These are phyloP conservation scores for Exsudoporus floridanus DNA, from an alignment of 1,284 basidiomycete species.

Conservation along the genomic window DNA sequence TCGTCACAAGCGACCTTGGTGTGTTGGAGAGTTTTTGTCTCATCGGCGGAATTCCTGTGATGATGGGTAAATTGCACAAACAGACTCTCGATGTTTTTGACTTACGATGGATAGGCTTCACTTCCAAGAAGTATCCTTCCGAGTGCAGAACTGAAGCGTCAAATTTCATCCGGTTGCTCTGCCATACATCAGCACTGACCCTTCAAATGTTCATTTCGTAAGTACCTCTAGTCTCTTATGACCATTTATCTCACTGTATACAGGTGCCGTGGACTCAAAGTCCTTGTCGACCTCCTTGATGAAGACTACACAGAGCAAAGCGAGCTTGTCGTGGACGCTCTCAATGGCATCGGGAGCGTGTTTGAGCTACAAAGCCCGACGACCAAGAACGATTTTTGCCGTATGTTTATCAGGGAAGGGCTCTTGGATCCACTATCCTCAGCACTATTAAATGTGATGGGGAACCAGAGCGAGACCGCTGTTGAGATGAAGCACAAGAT, in stretches of 20 bases:
- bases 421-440: slow-evolving; percentile 90
- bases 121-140: slow-evolving; percentile 90
- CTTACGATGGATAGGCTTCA: slow-evolving; percentile 60
- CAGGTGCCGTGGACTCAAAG: slow-evolving; percentile 90
- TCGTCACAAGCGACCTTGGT: slow-evolving; percentile 82
- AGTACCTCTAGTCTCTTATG: slow-evolving; percentile 34
- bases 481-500: slow-evolving; percentile 84
- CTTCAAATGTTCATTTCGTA: slow-evolving; percentile 97
- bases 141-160: slow-evolving; percentile 96
- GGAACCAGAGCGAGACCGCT: slow-evolving; percentile 64
- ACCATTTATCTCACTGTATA: slow-evolving; percentile 2
- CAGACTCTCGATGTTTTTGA: not conserved
- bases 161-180: slow-evolving; percentile 89
- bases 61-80: slow-evolving; percentile 66
- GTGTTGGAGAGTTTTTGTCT: slow-evolving; percentile 94
- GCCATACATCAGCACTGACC: slow-evolving; percentile 89
- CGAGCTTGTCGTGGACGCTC: slow-evolving; percentile 89
- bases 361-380: slow-evolving; percentile 95
- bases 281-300: slow-evolving; percentile 92
- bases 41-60: slow-evolving; percentile 89
- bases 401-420: slow-evolving; percentile 97
- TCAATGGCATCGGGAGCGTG: slow-evolving; percentile 92
- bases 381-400: slow-evolving; percentile 96
- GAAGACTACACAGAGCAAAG: slow-evolving; percentile 91
- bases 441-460: slow-evolving; percentile 86